Conservation (phyloP, 2,329 filamentous ascomycete genomes). For the Cladosporium sp. region DNA sequence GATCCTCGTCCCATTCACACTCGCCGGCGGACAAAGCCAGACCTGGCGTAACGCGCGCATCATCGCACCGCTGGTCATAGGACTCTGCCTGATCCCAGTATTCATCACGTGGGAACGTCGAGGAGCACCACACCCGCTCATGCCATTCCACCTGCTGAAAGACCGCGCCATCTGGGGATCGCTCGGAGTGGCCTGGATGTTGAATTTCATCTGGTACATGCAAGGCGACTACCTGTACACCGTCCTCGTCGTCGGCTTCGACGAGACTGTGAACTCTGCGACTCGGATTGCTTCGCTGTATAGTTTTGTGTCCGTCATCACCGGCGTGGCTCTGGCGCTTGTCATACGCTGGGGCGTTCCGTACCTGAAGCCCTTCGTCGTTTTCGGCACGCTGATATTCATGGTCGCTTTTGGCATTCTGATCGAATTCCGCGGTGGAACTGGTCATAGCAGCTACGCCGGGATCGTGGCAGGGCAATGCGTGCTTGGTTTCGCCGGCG, state of each 20-base stretch:
- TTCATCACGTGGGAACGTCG: constrained; percentile 54
- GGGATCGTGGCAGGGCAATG: constrained; percentile 62
- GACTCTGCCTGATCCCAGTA: constrained; percentile 45
- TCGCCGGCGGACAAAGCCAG: constrained; percentile 47
- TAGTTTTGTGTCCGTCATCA: constrained; percentile 54
- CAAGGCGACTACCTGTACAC: constrained; percentile 64
- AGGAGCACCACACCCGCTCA: constrained; percentile 46
- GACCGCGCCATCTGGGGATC: constrained; percentile 63
- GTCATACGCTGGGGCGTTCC: constrained; percentile 53
- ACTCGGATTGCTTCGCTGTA: constrained; percentile 60
- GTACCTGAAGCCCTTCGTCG: constrained; percentile 61
- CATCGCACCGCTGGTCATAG: constrained; percentile 49
- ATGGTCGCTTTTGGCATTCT: constrained; percentile 63
- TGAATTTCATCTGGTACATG: constrained; percentile 59
- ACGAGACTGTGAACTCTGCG: constrained; percentile 53
- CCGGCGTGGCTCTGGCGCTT: constrained; percentile 53
- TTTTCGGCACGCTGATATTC: constrained; percentile 57
- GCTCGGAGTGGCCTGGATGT: constrained; percentile 53
- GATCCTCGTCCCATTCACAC: constrained; percentile 50
- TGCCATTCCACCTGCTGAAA: constrained; percentile 59
- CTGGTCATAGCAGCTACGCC: constrained; percentile 40
- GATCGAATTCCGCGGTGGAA: constrained; percentile 58
- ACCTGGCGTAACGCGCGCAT: constrained; percentile 52
- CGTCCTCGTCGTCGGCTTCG: constrained; percentile 57
- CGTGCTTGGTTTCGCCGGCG: constrained; percentile 59